Conservation (phyloP, 2,329 filamentous ascomycete genomes). For the Didymellaceae sp. region DNA sequence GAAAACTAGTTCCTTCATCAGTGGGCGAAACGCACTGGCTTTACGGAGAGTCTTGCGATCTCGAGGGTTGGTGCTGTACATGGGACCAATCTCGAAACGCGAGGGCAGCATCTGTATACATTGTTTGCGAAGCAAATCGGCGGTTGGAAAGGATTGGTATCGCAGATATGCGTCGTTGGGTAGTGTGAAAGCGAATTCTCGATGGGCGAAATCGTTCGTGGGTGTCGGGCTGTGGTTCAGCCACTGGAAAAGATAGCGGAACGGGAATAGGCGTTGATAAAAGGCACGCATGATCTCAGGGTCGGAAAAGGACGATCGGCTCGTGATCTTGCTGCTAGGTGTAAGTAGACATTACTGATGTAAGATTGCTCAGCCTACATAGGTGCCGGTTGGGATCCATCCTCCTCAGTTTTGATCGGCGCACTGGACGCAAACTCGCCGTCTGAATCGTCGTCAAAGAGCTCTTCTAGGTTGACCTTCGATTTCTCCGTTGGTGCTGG, state of each 20-base stretch:
- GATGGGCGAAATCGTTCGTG: conserved; percentile 85
- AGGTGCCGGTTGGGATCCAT: conserved; percentile 46
- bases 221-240: conserved; percentile 91
- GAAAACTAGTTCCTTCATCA: conserved; percentile 95
- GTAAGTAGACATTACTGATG: conserved; percentile 23
- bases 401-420: conserved; percentile 53
- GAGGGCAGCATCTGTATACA: conserved; percentile 86
- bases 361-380: conserved; percentile 43
- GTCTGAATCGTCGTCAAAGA: conserved; percentile 65
- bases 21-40: conserved; percentile 79
- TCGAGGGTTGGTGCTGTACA: conserved; percentile 91
- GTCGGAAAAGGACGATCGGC: conserved; percentile 63
- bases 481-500: conserved; percentile 33
- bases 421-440: conserved; percentile 65
- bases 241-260: conserved; percentile 95
- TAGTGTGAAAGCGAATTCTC: conserved; percentile 96
- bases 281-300: conserved; percentile 89
- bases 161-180: conserved; percentile 89
- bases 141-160: conserved; percentile 80
- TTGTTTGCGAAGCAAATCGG: conserved; percentile 83
- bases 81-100: conserved; percentile 97
- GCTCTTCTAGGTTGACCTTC: conserved; percentile 59
- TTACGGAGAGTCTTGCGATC: conserved; percentile 89
- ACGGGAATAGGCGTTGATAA: conserved; percentile 95
- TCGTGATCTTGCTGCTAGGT: conserved; percentile 44